These are phyloP conservation scores for Hygrophila difformis DNA, from an alignment of 257 asterid genomes.

Conservation along the genomic window DNA sequence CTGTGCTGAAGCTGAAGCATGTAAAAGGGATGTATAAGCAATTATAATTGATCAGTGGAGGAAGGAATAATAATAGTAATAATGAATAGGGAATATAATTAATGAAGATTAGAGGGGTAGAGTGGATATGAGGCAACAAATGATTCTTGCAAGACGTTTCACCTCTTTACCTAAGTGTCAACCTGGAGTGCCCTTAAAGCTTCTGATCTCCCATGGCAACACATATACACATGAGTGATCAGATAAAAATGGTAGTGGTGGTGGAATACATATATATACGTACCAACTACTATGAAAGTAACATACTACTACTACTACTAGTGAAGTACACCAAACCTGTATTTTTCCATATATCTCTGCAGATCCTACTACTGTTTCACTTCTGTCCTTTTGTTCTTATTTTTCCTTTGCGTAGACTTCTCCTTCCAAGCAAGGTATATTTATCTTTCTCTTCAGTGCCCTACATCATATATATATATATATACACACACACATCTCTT, in stretches of 20 bases:
- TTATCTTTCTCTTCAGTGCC: not conserved
- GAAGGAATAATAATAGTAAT: too few species aligned
- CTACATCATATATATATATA: not conserved
- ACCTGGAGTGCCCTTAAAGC: conserved; percentile 65
- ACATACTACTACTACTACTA: too few species aligned
- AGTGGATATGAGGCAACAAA: conserved; percentile 55
- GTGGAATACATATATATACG: conserved; percentile 11
- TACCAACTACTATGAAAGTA: conserved; percentile 60
- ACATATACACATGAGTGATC: not conserved
- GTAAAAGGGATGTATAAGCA: too few species aligned
- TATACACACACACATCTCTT: not conserved
- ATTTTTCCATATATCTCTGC: too few species aligned
- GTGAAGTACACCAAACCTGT: conserved; percentile 20
- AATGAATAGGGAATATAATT: too few species aligned
- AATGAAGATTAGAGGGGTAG: conserved; percentile 20
- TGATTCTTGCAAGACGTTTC: conserved; percentile 56
- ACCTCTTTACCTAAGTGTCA: conserved; percentile 59
- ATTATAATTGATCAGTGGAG: too few species aligned
- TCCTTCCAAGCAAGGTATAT: conserved; percentile 21
- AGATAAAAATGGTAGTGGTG: too few species aligned
- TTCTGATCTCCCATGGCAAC: conserved; percentile 9
- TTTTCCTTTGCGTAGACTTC: conserved; percentile 25
- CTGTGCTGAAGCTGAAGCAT: too few species aligned
- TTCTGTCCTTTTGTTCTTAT: not conserved
- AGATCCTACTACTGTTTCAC: not conserved